phyloP scores from a whole-genome alignment of 257 asterid species.

The Salvia rosmarinus region DNA sequence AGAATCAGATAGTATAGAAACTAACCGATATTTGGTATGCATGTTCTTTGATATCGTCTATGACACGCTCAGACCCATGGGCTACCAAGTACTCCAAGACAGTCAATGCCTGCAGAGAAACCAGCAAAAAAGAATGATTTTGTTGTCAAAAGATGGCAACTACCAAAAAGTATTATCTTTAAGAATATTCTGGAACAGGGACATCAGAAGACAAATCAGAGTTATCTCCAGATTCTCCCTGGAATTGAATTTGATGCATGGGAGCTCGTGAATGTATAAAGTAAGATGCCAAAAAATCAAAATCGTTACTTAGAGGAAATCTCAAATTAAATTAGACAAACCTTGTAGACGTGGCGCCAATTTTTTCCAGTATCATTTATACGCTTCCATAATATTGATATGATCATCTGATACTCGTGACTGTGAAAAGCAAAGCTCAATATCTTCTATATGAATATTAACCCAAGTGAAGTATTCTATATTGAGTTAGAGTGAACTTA shows the following conservation, averaged over 20 bases:
- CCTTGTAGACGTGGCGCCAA: constrained; percentile 99
- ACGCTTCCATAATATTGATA: constrained; percentile 96
- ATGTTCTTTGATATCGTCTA: constrained; percentile 93
- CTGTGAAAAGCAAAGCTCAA: constrained; percentile 48
- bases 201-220: constrained; percentile 23
- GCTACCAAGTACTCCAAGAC: constrained; percentile 96
- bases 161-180: background rate
- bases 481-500: constrained; percentile 40
- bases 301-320: background rate
- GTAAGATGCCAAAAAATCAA: background rate
- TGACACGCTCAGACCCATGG: constrained; percentile 89
- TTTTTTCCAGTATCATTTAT: constrained; percentile 89
- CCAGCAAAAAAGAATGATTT: constrained; percentile 16
- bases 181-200: constrained; percentile 15
- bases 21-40: constrained; percentile 92
- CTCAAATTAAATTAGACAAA: constrained; percentile 35
- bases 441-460: constrained; percentile 17
- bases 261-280: constrained; percentile 7
- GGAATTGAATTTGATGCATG: background rate
- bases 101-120: constrained; percentile 70
- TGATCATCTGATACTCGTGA: constrained; percentile 92
- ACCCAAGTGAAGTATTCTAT: background rate
- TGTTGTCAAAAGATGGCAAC: constrained; percentile 19
- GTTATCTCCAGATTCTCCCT: constrained; percentile 21
- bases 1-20: constrained; percentile 36